These are phyloP conservation scores for Fabrea salina DNA, from an alignment of 169 alveolate species.

Conservation along the genomic window DNA sequence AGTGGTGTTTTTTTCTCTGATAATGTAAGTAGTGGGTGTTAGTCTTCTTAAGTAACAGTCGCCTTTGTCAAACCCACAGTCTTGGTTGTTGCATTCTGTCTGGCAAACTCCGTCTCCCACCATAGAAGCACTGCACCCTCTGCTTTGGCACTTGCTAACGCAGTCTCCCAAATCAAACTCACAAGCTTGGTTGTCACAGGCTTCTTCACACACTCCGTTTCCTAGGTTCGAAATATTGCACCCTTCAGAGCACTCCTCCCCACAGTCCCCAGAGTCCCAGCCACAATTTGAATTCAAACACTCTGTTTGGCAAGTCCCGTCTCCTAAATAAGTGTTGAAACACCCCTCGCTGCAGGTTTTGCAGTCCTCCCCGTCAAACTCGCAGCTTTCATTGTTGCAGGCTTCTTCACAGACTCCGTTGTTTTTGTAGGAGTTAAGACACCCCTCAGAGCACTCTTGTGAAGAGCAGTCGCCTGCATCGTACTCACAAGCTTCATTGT, in stretches of 20 bases:
- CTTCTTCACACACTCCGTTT: background rate
- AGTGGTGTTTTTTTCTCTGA: background rate
- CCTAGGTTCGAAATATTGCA: background rate
- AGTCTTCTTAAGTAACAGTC: constrained; percentile 2
- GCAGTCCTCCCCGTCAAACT: background rate
- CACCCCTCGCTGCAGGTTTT: background rate
- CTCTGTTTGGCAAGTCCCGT: background rate
- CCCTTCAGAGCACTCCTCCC: background rate
- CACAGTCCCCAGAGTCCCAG: background rate
- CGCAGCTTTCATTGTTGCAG: background rate
- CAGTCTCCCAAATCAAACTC: background rate
- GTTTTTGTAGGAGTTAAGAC: background rate
- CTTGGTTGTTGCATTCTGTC: background rate
- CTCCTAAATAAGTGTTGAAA: background rate
- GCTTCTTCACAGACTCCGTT: constrained; percentile 5
- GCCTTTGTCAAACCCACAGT: constrained; percentile 12
- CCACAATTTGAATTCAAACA: background rate
- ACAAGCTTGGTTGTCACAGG: background rate
- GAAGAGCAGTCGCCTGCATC: background rate
- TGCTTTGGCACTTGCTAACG: background rate
- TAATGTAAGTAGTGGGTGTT: background rate
- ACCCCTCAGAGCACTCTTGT: background rate
- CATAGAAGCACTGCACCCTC: background rate
- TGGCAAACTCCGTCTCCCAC: background rate
- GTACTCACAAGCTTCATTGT: background rate